Percentiles rank a stretch among this genome's conserved stretches.
These are phyloP conservation scores for Neoboletus subvelutipes DNA, from an alignment of 768 basidiomycete species.

Conservation along the genomic window DNA sequence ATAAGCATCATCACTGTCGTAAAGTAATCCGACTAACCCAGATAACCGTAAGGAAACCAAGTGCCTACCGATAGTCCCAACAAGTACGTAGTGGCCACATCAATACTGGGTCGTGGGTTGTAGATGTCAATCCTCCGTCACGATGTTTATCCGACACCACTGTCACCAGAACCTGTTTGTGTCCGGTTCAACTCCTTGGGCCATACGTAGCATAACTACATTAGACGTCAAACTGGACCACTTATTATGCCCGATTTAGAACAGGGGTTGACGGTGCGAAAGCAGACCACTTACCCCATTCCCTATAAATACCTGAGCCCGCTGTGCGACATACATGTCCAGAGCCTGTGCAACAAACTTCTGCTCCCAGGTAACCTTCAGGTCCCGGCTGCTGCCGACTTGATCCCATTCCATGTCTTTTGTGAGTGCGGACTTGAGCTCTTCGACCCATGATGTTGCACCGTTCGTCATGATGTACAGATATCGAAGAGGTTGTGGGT, in stretches of 20 bases:
- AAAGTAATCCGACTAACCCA: neutral
- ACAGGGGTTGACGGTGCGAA: neutral
- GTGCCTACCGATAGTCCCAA: neutral
- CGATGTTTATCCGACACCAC: neutral
- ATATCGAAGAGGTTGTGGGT: conserved; percentile 29
- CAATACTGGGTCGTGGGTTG: neutral
- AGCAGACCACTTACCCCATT: conserved; percentile 45
- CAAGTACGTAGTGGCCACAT: neutral
- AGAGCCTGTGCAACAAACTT: conserved; percentile 43
- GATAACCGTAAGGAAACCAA: neutral
- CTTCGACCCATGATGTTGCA: conserved; percentile 38
- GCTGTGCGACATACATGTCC: conserved; percentile 51
- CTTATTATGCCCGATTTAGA: conserved; percentile 21
- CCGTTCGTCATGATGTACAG: conserved; percentile 54
- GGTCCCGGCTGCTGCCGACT: conserved; percentile 43
- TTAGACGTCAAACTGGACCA: conserved; percentile 46
- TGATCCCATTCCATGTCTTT: conserved; percentile 37
- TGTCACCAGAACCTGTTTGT: conserved; percentile 39
- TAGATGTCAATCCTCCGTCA: neutral
- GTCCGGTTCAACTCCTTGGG: conserved; percentile 24
- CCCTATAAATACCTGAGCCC: conserved; percentile 51
- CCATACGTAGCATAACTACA: conserved; percentile 39
- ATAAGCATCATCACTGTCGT: neutral
- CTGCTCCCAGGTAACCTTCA: conserved; percentile 44
- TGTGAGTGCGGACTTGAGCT: conserved; percentile 38